Base-by-base conservation (phyloP, 192 early-diverging fungal species). In the Coemansia aciculifera region DNA sequence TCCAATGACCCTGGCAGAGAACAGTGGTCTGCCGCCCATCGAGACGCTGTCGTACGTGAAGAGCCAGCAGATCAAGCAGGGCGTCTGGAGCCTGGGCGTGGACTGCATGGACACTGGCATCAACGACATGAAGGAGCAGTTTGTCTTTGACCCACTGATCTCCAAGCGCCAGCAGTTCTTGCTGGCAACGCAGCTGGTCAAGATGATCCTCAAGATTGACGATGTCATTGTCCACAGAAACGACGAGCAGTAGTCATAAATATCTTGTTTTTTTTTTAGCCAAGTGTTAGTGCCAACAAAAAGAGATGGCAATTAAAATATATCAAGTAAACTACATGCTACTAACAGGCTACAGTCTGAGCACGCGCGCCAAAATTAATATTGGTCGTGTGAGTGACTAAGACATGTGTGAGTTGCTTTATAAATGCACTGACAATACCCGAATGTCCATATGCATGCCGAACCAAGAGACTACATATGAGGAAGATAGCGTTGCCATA, bases 101-200 rank as follows among this genome's bases (percentile, higher is more conserved):
- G 98, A 99, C 83, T 98, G 97, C 83, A 91, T 96, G 85, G 80
- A 88, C 71, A 93, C 86, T 48, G 96, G 95, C 49, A 89, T 92
- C 38, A 95, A 95, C 82, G 93, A 96, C 83, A 99, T 99, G 98
- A 91, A 92, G 84, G 92, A 94, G 60, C 93, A 98, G 85, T 89
- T 93, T 83, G 98, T 99, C 23, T 98, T 95, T 86, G 98, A 99
- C 84, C 98, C 98, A 38, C 86, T 99, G 72, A 97, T 99, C 64
- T 98, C 96, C 48, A 99, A 99, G 90, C 93, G 97, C 46, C 96
- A 97, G 75, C 98, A 99, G 85, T 96, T 93, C 79, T 77, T 96
- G 67, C 86, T 99, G 59, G 97, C 97, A 15, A 99, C 97, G 29
- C 97, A 99, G 86, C 85, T 99, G 60, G 97, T 99, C 68, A 98